Evolutionary conservation across 208 protist genomes (phyloP), one percentile per base, ranked within the genome.

Genomic region (Trypanosoma rangeli): DNA sequence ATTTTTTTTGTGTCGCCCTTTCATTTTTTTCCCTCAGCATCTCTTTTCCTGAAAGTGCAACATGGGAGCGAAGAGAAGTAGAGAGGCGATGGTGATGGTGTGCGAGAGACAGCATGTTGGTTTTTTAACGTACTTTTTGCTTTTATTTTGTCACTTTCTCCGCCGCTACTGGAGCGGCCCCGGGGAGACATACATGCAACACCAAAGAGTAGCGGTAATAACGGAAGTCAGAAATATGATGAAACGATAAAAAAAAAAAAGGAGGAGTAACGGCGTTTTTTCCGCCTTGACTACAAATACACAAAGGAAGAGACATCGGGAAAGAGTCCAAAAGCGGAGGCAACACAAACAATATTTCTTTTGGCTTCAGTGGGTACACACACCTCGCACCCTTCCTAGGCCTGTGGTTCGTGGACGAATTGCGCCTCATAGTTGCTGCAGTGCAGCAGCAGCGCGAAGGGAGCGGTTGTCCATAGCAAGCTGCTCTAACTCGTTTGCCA

Each of bases 401-500:
- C 22, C 49, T 46, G 8, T 5, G 8, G 42, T 46, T 46, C 42
- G 42, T 46, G 42, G 42, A 15, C 8, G 1, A 46, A 1, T 18
- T 20, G 42, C 15, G 42, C 18, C 18, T 33, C 65, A 73, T 13
- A 74, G 60, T 54, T 74, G 58, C 28, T 46, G 33, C 22, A 68
- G 53, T 24, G 69, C 37, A 0, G 52, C 78, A 9, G 69, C 73
- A 4, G 55, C 69, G 4, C 58, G 68, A 7, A 73, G 57, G 15
- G 66, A 61, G 31, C 62, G 46, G 28, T 73, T 70, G 0, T 76
- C 70, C 46, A 60, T 44, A 1, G 82, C 73, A 64, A 87, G 59
- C 46, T 35, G 33, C 64, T 86, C 65, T 22, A 90, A 53, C 62
- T 87, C 85, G 33, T 59, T 76, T 13, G 78, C 76, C 82, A 90